Evolutionary conservation across 202 grass and related monocot genomes (phyloP).

Genomic region (Miscanthus sacchariflorus): DNA sequence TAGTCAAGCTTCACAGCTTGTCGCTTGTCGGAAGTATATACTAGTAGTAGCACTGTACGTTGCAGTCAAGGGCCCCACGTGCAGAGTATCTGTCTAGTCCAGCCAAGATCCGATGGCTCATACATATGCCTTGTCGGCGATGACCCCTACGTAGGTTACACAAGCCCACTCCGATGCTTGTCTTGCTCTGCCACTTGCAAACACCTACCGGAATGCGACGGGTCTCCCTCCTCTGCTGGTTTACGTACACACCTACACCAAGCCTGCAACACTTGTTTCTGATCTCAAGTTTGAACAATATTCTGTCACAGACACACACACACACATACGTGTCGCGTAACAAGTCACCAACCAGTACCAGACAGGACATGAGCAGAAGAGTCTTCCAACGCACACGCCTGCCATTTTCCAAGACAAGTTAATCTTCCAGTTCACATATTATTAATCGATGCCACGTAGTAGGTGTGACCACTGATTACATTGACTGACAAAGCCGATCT

Average conservation of each 20-base stretch:
- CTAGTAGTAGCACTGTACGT: background rate
- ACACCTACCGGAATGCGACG: background rate
- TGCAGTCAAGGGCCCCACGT: background rate
- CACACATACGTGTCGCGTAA: background rate
- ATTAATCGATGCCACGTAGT: background rate
- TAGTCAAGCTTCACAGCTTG: background rate
- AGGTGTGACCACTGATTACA: background rate
- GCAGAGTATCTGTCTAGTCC: background rate
- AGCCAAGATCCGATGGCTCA: conserved; percentile 21
- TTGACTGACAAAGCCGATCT: background rate
- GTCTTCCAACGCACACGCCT: background rate
- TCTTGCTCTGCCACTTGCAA: background rate
- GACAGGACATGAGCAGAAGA: background rate
- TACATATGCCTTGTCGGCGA: background rate
- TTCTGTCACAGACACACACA: background rate
- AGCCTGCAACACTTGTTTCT: background rate
- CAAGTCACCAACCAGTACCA: too few relatives aligned
- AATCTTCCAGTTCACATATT: background rate
- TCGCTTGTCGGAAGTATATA: background rate
- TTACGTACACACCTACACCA: background rate
- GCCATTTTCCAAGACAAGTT: background rate
- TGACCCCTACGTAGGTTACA: background rate
- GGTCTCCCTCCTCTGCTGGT: background rate
- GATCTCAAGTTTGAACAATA: background rate
- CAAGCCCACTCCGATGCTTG: background rate